Base-by-base conservation (phyloP, 352 stramenopile genomes). In the Globisporangium uncinulatum region DNA sequence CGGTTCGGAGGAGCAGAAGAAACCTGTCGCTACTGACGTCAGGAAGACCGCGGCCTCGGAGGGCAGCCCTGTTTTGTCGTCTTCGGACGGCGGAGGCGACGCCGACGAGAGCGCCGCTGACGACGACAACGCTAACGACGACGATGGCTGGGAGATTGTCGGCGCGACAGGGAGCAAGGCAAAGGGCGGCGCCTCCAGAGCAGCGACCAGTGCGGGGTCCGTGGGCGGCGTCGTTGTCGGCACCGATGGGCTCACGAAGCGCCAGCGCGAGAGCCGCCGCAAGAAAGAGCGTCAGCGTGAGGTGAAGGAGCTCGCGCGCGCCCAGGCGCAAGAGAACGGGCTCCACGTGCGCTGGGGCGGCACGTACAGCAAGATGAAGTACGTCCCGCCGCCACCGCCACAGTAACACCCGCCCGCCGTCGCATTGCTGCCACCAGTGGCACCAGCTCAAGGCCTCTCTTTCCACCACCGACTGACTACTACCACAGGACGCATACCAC, bases 101-200 rank as follows among this genome's bases (percentile, higher is more conserved):
- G 44, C 53, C 3, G 56, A 65, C 9, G 36, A 54, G 5, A 56
- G 52, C 8, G 47, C 42, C 13, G 61, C 66, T 10, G 55, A 73
- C 10, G 55, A 58, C 45, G 49, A 55, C 44, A 63, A 65, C 24
- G 24, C 24, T 19, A 65, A 74, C 17, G 76, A 83, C 19, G 79
- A 92, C 29, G 76, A 90, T 13, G 83, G 80, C 6, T 94, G 83
- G 83, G 63, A 89, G 34, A 73, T 94, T 19, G 83, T 94, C 37
- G 67, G 68, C 15, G 52, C 59, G 1, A 66, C 64, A 8, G 36
- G 29, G n/a, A 54, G 42, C 56, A 61, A 51, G 17, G 1, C 55
- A 21, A 39, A 39, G 17, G 24, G 24, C 24, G n/a, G n/a, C n/a
- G n/a, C n/a, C n/a, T n/a, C n/a, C n/a, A 29, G 24, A 29, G 24